Base-by-base conservation (phyloP, 2,329 filamentous ascomycete species). In the Pseudopithomyces chartarum region DNA sequence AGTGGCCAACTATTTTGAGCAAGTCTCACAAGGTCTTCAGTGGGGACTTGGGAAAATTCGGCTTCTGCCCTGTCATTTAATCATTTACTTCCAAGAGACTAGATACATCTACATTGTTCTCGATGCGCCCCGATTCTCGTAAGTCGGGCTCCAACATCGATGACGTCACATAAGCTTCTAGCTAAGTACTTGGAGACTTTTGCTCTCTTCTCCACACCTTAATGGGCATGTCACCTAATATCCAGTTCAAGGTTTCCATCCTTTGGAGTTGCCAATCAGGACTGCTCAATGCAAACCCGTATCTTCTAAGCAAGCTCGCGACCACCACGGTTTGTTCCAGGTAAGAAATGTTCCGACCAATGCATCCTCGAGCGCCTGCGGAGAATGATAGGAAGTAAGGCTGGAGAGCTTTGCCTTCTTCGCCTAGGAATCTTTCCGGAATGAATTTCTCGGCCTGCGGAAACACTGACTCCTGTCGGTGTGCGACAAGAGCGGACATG, bases 401-500 rank as follows among this genome's bases (percentile, higher is more conserved):
- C 44, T 71, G 68, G 1, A 71, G 54, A 8, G 62, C 55, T 53
- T 70, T 71, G 33, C 67, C 68, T 42, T 68, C 64, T 29, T 76
- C 71, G 4, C 68, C 65, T 5, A 80, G 59, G 67, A 69, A 77
- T n/a, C 75, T 63, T 58, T 76, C 74, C 0, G 75, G 73, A 34
- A 71, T 63, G 34, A 67, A 75, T 39, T 62, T 59, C 26, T 71
- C 64, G n/a, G 73, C 66, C 26, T 72, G 60, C 12, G 62, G 62
- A 42, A 73, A 76, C 23, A 68, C 64, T 2, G 56, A 54, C 20
- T 66, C 59, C 5, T 68, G 59, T 47, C 63, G 63, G 57, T 67
- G 84, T 7, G 84, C 77, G 2, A 82, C 80, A 60, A 82, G 84
- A 8, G 82, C 79, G 6, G 80, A 80, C 59, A 71, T 63, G 45